Evolutionary conservation across 345 rosid species (phyloP).

Genomic region (Moricandia arvensis): DNA sequence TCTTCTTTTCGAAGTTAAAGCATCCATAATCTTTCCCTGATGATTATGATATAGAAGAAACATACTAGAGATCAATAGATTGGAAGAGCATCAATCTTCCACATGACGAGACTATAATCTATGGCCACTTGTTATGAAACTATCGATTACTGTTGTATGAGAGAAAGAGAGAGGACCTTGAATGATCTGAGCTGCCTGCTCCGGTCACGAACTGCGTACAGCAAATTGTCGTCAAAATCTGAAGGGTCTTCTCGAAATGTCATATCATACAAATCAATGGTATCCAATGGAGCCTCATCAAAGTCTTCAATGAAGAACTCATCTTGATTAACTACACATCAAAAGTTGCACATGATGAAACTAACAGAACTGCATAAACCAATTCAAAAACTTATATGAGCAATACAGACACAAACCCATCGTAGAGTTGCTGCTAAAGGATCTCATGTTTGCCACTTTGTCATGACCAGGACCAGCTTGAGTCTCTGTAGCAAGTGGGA

Average conservation of each 20-base stretch:
- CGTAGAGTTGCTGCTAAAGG: constrained; percentile 36
- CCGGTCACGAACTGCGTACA: constrained; percentile 49
- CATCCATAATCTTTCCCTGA: constrained; percentile 66
- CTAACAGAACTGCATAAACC: not conserved
- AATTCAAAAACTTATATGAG: constrained; percentile 10
- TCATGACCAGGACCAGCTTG: constrained; percentile 19
- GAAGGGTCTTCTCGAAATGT: constrained; percentile 48
- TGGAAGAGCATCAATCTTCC: not conserved
- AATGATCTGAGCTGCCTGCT: constrained; percentile 51
- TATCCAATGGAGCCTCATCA: constrained; percentile 45
- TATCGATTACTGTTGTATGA: constrained; percentile 15
- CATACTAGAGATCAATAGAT: not conserved
- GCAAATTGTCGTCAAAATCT: constrained; percentile 43
- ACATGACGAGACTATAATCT: not conserved
- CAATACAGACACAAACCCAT: constrained; percentile 39
- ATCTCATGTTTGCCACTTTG: constrained; percentile 14
- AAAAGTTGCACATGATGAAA: constrained; percentile 8
- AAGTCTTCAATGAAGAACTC: constrained; percentile 36
- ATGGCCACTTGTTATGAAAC: not conserved
- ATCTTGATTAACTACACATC: constrained; percentile 40
- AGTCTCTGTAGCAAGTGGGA: constrained; percentile 12
- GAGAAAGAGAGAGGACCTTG: constrained; percentile 50
- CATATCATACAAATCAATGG: constrained; percentile 44
- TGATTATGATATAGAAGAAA: constrained; percentile 17
- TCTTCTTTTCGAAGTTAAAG: constrained; percentile 55